Base-by-base conservation (phyloP, 2,329 filamentous ascomycete genomes). In the Trichoderma cornu-damae region DNA sequence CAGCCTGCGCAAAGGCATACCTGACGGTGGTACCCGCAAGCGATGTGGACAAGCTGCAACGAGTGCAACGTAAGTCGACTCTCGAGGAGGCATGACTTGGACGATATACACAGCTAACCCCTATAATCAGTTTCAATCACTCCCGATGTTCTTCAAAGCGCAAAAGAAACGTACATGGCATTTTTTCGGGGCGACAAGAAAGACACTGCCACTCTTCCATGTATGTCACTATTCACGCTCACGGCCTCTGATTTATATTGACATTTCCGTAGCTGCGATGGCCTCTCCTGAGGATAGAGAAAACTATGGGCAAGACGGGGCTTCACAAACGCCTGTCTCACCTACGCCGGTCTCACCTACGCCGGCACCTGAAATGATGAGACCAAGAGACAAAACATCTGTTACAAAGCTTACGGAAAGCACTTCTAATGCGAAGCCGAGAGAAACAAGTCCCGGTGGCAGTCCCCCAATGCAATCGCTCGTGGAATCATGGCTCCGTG, bases 1-100 rank as follows among this genome's bases (percentile, higher is more conserved):
- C 72, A 0, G 67, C 67, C 9, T 67, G 63, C 28, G 65, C 67
- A 26, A 68, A 63, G 56, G 58, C 65, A 9, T 47, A 63, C 2
- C 28, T 65, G 3, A n/a, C 16, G 24, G 52, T 55, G 1, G 42
- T 55, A 1, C 52, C 52, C 1, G n/a, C 43, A 2, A 20, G 11
- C 7, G 52, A 55, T 5, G 32, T 55, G 0, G 22, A 37, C 7
- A 38, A 46, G 12, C 52, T 55, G 16, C 30, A 55, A n/a, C 24
- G 32, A 20, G 24, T 47, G 8, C 32, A 37, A 46, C 30, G 52
- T 47, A 22, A 8, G 22, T 9, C 37, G 4, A 5, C 14, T 16
- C 11, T 30, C 14, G 9, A 9, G 6, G 6, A 20, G 16, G 2
- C 20, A 26, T n/a, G 1, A 1, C 1, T 12, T 12, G 6, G 8